Base-by-base conservation (phyloP, 2,329 filamentous ascomycete genomes). In the Neonectria coccinea region DNA sequence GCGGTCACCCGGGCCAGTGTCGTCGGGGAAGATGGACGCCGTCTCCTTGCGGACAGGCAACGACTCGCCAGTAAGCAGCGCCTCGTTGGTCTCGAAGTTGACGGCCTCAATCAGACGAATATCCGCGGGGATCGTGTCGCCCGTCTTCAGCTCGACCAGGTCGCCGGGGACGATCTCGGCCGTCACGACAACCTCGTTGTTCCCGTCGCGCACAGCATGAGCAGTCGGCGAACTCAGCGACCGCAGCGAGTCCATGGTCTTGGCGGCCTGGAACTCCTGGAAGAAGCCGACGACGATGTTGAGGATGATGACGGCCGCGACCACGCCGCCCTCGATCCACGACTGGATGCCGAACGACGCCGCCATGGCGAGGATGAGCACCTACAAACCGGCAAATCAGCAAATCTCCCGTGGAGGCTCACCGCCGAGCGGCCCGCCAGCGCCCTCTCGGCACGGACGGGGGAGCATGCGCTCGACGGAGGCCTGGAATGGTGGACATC, bases 11-110 rank as follows among this genome's bases (percentile, higher is more conserved):
- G 80, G 75, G n/a, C 80, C 79, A 2, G 79, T 84, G 11, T 82
- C 80, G 0, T 74, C 73, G 33, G 75, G 67, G 36, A 83, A 83
- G 27, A 82, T 82, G 22, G 76, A 74, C 22, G 80, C 75, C 7
- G 82, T 74, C 70, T 85, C 80, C 78, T 90, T 86, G 74, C 80
- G 82, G 2, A 88, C 85, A 18, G 88, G 88, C 0, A 89, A 79
- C 9, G 88, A 89, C 75, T 91, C 88, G 53, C 88, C 88, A 2
- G 88, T 91, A 12, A 90, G 82, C 20, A 89, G 81, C 1, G 88
- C 87, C 74, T 90, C 88, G 65, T 93, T 89, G 67, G 88, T 90
- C 70, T 89, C 88, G 45, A 90, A 84, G 76, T 92, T 92, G 79
- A 91, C 85, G 25, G 82, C 84, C 66, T 89, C 85, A 41, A 88